phyloP scores from a whole-genome alignment of 305 asterid genomes.

The Rubia balearica region DNA sequence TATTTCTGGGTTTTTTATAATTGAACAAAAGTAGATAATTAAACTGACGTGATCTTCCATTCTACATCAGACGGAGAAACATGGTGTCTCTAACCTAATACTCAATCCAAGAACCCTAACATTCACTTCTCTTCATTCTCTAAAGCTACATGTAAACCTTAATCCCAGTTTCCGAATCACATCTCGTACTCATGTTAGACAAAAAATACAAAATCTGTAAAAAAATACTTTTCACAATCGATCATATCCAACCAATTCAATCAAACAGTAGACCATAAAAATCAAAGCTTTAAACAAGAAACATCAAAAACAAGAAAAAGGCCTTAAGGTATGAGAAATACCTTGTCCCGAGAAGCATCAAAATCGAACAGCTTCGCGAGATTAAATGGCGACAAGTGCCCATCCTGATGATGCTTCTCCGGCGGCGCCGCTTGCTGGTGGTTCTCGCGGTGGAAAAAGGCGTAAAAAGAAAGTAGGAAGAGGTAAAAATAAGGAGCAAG shows the following conservation, averaged over 20 bases:
- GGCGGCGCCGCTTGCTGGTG: neutral
- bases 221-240: neutral
- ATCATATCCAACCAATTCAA: neutral
- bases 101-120: neutral
- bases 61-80: neutral
- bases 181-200: too few relatives aligned
- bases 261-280: neutral
- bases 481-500: too few relatives aligned
- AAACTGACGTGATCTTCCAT: neutral
- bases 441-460: neutral
- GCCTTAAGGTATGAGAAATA: conserved; percentile 14
- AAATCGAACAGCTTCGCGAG: conserved; percentile 78
- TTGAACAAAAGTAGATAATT: neutral
- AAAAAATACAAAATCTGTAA: neutral
- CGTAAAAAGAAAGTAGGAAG: too few relatives aligned
- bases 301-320: neutral
- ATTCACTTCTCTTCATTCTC: neutral
- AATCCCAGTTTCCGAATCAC: neutral
- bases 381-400: conserved; percentile 65
- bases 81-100: neutral
- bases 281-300: neutral
- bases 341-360: conserved; percentile 98
- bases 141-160: neutral
- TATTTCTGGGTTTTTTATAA: neutral
- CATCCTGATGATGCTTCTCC: conserved; percentile 36